Conservation (phyloP, 2,329 filamentous ascomycete genomes). For the Xylariaceae sp. region DNA sequence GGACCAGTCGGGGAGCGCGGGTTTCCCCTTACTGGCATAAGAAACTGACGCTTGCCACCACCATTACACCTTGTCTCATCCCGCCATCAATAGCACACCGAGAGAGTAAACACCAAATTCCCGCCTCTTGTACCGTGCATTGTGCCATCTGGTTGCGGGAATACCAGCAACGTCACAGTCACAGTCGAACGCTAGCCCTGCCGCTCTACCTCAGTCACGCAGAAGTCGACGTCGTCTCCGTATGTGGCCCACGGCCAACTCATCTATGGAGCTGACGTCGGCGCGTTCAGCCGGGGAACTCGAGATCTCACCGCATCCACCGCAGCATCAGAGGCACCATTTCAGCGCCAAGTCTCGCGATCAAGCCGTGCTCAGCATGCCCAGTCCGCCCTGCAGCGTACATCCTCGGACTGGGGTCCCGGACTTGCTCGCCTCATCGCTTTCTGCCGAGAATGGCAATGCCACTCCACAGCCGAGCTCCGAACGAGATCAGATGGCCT, state of each 20-base stretch:
- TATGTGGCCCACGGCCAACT: no score
- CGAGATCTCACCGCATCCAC: neutral
- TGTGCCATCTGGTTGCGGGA: no score
- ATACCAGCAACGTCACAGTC: no score
- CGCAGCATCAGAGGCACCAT: conserved; percentile 26
- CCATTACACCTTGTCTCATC: conserved; percentile 6
- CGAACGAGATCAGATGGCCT: conserved; percentile 18
- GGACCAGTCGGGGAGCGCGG: conserved; percentile 23
- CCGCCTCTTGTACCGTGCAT: no score
- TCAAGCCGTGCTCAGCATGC: conserved; percentile 13
- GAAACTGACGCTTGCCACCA: conserved; percentile 12
- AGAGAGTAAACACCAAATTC: no score
- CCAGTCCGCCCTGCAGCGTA: conserved; percentile 5
- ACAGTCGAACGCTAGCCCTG: no score
- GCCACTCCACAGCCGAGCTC: conserved; percentile 14
- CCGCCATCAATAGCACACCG: neutral
- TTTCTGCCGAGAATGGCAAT: conserved; percentile 19
- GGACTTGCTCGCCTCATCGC: conserved; percentile 9
- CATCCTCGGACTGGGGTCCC: conserved; percentile 1
- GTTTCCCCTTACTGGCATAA: conserved; percentile 12
- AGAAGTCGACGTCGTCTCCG: no score
- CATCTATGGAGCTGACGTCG: no score
- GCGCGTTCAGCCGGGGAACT: no score
- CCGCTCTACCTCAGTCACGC: no score
- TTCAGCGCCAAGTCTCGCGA: conserved; percentile 30